Evolutionary conservation across 805 yeast species (phyloP), one percentile per base, ranked within the genome.

Genomic region (Cyberlindnera mrakii): DNA sequence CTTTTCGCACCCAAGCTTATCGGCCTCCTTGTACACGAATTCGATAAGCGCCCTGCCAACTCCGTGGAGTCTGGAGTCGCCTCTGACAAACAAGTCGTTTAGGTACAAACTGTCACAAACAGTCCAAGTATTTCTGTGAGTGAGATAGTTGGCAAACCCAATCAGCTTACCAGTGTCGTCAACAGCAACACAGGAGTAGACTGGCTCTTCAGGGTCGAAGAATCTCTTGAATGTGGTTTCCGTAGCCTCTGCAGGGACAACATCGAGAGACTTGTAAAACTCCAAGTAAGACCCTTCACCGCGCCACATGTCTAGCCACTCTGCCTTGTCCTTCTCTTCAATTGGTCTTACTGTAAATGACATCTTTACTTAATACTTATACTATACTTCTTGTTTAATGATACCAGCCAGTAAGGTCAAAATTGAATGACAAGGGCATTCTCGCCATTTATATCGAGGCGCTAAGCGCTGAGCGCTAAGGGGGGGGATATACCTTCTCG

Each of bases 81-180:
- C 39, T 30, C 39, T 37, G 15, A 37, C 39, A 17, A 37, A 37
- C 25, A 37, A 23, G 20, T 37, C 39, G 33, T 37, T 37, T 23
- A 37, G 18, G 33, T 37, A 37, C 32, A 37, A 27, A 27, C 39
- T 37, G 23, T 37, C 32, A 6, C 19, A n/a, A 29, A 37, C 17
- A 6, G 39, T 37, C 39, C 39, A 37, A 13, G 39, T 37, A 33
- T 37, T 37, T 37, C 39, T 37, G 17, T 37, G 39, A 6, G 39
- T 37, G 16, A 37, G 39, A 7, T 37, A 37, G 30, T 27, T 27
- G 15, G 39, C 39, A 37, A 37, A 37, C 16, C 39, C 39, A n/a
- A 37, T 37, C 20, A 37, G 39, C 17, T 37, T 37, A 16, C 39
- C 39, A 7, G 39, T 37, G 19, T 27, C 39, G 25, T 37, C 33